Evolutionary conservation across 1,139 yeast genomes (phyloP).

Genomic region (Taphrina confusa): DNA sequence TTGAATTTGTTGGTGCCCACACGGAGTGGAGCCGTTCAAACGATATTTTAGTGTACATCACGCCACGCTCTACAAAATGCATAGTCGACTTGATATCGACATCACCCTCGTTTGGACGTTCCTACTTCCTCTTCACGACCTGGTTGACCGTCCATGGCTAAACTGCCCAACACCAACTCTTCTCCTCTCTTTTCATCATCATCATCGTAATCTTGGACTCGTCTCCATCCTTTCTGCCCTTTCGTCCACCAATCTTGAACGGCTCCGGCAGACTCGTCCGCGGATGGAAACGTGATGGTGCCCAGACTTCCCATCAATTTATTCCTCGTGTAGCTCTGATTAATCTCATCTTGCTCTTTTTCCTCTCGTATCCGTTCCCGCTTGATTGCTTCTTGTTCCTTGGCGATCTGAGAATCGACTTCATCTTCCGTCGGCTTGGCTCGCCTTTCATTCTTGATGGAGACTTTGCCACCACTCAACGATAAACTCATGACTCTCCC

Average conservation of each 20-base stretch:
- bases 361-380: conserved; percentile 16
- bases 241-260: conserved; percentile 15
- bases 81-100: too few species aligned
- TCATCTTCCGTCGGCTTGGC: conserved; percentile 25
- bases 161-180: neutral
- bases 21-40: too few species aligned
- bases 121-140: conserved; percentile 23
- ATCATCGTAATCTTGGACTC: conserved; percentile 32
- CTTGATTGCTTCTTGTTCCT: conserved; percentile 18
- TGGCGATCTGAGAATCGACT: conserved; percentile 18
- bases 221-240: conserved; percentile 28
- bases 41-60: too few species aligned
- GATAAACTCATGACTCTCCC: conserved; percentile 35
- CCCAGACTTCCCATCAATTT: conserved; percentile 10
- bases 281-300: neutral
- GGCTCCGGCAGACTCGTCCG: neutral
- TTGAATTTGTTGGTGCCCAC: too few species aligned
- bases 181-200: conserved; percentile 13
- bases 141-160: conserved; percentile 13
- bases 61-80: too few species aligned
- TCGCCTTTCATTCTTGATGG: conserved; percentile 19
- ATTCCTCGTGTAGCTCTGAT: conserved; percentile 23
- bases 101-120: conserved; percentile 3
- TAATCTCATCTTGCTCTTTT: conserved; percentile 9
- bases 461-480: conserved; percentile 31